phyloP scores from a whole-genome alignment of 1,139 yeast genomes.

The Lodderomyces pseudojiufengensis region DNA sequence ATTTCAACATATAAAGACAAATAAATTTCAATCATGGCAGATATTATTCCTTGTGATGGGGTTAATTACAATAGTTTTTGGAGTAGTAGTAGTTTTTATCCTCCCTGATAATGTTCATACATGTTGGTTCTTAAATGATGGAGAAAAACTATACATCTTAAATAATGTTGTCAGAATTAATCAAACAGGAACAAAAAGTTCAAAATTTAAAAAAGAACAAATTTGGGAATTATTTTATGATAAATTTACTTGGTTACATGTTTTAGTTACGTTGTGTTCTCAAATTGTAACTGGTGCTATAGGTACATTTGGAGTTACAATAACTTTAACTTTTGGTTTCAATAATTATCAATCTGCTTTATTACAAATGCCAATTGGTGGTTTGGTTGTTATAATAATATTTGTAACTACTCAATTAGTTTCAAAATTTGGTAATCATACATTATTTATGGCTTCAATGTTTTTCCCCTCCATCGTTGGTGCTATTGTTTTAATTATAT shows the following conservation, averaged over 20 bases:
- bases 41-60: slow-evolving; percentile 39
- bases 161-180: slow-evolving; percentile 29
- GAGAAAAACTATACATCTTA: slow-evolving; percentile 28
- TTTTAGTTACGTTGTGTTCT: slow-evolving; percentile 30
- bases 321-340: slow-evolving; percentile 37
- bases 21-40: slow-evolving; percentile 33
- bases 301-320: slow-evolving; percentile 37
- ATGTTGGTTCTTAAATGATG: slow-evolving; percentile 25
- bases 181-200: slow-evolving; percentile 31
- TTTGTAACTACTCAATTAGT: slow-evolving; percentile 30
- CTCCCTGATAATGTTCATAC: slow-evolving; percentile 33
- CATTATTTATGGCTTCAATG: slow-evolving; percentile 28
- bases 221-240: slow-evolving; percentile 30
- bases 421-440: slow-evolving; percentile 23
- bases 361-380: slow-evolving; percentile 40
- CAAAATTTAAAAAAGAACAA: slow-evolving; percentile 25
- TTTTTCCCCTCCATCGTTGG: slow-evolving; percentile 36
- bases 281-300: slow-evolving; percentile 43
- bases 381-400: slow-evolving; percentile 32
- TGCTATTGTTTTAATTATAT: slow-evolving; percentile 29
- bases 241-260: slow-evolving; percentile 35
- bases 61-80: slow-evolving; percentile 30
- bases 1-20: slow-evolving; percentile 35
- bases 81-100: slow-evolving; percentile 22
- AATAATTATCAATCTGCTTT: slow-evolving; percentile 30